Conservation (phyloP, 106 monocot species). For the Cymbidium sinense region DNA sequence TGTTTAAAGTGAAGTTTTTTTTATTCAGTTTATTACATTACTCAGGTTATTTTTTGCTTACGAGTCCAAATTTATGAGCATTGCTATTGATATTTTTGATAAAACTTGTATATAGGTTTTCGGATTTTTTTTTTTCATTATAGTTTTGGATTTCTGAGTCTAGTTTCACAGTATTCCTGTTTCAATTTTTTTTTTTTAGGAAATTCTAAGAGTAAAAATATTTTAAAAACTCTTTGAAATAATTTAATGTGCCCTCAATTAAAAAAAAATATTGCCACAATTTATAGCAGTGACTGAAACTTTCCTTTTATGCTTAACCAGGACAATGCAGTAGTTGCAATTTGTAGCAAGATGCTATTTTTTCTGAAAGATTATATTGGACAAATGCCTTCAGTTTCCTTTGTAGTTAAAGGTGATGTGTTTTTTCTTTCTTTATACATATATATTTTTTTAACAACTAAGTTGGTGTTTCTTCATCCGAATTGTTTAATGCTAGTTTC, state of each 20-base stretch:
- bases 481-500: too few species aligned
- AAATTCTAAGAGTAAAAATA: not conserved
- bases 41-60: not conserved
- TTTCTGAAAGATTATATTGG: not conserved
- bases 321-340: not conserved
- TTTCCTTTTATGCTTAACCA: too few species aligned
- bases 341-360: not conserved
- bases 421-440: too few species aligned
- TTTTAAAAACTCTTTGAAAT: too few species aligned
- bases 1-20: too few species aligned
- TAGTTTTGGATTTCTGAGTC: not conserved
- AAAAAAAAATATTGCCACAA: too few species aligned
- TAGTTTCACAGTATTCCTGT: not conserved
- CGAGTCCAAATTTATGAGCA: not conserved
- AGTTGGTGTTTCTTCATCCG: too few species aligned
- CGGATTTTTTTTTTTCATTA: not conserved
- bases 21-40: too few species aligned
- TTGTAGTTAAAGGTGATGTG: too few species aligned
- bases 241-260: too few species aligned
- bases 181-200: not conserved
- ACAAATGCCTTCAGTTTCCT: not conserved
- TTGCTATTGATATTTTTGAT: not conserved
- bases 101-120: not conserved
- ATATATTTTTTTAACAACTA: too few species aligned
- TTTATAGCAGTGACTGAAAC: too few species aligned